phyloP scores from a whole-genome alignment of 179 eudicot species.

The Spinacia oleracea region DNA sequence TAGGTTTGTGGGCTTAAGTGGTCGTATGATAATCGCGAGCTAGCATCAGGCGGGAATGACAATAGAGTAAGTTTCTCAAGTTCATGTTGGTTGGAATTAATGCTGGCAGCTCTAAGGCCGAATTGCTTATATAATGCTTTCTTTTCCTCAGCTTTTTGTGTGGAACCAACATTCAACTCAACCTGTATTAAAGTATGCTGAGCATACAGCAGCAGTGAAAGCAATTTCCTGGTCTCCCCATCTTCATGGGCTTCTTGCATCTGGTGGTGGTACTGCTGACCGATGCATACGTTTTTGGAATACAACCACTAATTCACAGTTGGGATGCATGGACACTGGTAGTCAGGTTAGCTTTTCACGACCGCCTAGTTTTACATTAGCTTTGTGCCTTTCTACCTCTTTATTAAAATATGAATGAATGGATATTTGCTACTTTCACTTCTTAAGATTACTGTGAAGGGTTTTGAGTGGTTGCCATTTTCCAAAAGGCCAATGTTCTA shows the following conservation, averaged over 20 bases:
- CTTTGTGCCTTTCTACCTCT: not conserved
- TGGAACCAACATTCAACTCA: conserved; percentile 92
- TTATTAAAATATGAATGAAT: not conserved
- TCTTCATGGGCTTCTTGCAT: conserved; percentile 89
- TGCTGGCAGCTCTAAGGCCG: not conserved
- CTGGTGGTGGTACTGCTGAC: conserved; percentile 99
- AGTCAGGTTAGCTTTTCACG: conserved; percentile 65
- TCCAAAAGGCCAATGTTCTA: not conserved
- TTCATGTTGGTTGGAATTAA: not conserved
- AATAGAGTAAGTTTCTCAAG: conserved; percentile 58
- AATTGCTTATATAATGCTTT: conserved; percentile 9
- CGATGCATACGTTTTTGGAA: conserved; percentile 97
- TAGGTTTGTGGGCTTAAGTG: conserved; percentile 98
- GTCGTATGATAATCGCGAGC: conserved; percentile 92
- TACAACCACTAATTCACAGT: conserved; percentile 80
- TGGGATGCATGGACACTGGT: conserved; percentile 91
- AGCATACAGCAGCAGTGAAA: conserved; percentile 96
- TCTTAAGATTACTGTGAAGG: not conserved
- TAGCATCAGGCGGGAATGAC: conserved; percentile 98
- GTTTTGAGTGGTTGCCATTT: not conserved
- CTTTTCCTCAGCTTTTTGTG: conserved; percentile 66
- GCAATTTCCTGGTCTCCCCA: conserved; percentile 99
- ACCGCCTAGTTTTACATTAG: not conserved
- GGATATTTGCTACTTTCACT: not conserved
- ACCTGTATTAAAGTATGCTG: conserved; percentile 78